Evolutionary conservation across 1,284 basidiomycete species (phyloP).

Genomic region (Marasmius sp.): DNA sequence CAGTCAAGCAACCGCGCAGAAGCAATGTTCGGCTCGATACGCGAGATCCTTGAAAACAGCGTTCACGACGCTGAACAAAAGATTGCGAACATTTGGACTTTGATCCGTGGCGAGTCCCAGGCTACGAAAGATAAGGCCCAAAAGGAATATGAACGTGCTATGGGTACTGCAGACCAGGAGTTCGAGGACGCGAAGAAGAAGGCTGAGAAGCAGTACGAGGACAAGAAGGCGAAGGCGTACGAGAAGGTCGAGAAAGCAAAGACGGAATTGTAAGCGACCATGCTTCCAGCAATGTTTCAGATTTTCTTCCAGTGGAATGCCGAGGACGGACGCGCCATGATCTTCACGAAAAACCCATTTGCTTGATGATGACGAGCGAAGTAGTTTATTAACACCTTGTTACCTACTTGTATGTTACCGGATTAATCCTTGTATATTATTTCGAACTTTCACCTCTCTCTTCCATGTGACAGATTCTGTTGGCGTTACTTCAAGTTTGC

Average conservation of each 20-base stretch:
- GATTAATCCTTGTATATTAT: too few relatives aligned
- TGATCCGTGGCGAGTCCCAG: slow-evolving; percentile 44
- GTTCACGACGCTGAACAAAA: slow-evolving; percentile 72
- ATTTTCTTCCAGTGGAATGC: too few relatives aligned
- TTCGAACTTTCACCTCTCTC: too few relatives aligned
- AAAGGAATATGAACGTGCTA: slow-evolving; percentile 23
- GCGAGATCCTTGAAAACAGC: slow-evolving; percentile 59
- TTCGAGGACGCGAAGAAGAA: slow-evolving; percentile 18
- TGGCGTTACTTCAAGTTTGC: too few relatives aligned
- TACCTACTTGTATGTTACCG: too few relatives aligned
- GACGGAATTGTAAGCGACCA: slow-evolving; percentile 1
- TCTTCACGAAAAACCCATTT: too few relatives aligned
- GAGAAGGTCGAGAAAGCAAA: slow-evolving; percentile 14
- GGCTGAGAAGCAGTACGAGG: slow-evolving; percentile 6
- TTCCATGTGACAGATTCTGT: too few relatives aligned
- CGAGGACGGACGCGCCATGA: too few relatives aligned
- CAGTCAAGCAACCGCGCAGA: slow-evolving; percentile 62
- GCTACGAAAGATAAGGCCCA: slow-evolving; percentile 25
- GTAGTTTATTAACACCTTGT: too few relatives aligned
- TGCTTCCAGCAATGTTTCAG: too few relatives aligned
- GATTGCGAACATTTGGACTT: slow-evolving; percentile 42
- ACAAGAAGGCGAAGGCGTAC: slow-evolving; percentile 14
- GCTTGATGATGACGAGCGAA: too few relatives aligned
- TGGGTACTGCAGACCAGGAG: slow-evolving; percentile 29
- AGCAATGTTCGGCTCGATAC: slow-evolving; percentile 54